Evolutionary conservation across 2,329 filamentous ascomycete genomes (phyloP).

Genomic region (Fusarium sp.): DNA sequence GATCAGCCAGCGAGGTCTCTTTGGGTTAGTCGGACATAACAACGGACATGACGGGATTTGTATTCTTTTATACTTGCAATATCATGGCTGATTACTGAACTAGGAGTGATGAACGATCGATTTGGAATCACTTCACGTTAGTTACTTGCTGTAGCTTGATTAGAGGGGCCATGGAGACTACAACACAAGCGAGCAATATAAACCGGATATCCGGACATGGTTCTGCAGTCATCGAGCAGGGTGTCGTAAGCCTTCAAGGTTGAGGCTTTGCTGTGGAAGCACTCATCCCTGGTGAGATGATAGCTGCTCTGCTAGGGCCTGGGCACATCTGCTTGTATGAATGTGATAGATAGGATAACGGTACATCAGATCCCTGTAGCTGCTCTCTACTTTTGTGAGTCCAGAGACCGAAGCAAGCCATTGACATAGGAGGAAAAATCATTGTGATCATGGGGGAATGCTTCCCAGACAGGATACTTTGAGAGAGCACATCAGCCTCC

Average conservation of each 20-base stretch:
- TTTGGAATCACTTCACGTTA: not conserved
- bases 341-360: slow-evolving; percentile 8
- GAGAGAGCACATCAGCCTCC: not conserved
- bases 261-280: not conserved
- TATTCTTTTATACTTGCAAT: slow-evolving; percentile 21
- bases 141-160: not conserved
- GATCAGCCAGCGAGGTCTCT: not conserved
- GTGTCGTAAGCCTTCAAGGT: slow-evolving; percentile 6
- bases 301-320: slow-evolving; percentile 14
- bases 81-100: not conserved
- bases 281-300: slow-evolving; percentile 1
- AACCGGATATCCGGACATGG: slow-evolving; percentile 8
- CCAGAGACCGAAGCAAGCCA: not conserved
- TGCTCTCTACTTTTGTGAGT: not conserved
- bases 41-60: not conserved
- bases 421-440: not conserved
- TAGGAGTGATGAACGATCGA: not conserved
- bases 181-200: slow-evolving; percentile 7
- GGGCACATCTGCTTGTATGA: slow-evolving; percentile 2
- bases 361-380: slow-evolving; percentile 5
- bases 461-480: not conserved
- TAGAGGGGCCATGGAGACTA: not conserved
- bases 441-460: not conserved
- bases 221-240: slow-evolving; percentile 5
- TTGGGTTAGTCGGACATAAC: not conserved